Base-by-base conservation (phyloP, 768 basidiomycete species). In the Boletus barrowsii region DNA sequence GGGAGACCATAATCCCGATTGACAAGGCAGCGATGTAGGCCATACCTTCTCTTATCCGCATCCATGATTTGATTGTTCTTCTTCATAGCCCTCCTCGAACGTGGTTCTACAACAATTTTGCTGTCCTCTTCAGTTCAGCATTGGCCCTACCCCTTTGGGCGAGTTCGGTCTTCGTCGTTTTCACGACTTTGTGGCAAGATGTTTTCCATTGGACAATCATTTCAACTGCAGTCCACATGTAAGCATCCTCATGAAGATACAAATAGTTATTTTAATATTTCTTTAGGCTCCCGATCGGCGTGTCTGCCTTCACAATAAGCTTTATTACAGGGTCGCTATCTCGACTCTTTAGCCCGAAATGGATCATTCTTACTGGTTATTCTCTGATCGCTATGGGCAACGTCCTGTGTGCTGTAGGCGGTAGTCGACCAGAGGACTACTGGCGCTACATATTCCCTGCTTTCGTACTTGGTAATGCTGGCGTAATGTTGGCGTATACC, bases 101-200 rank as follows among this genome's bases (percentile, higher is more conserved):
- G 3, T 22, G 22, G 22, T 22, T 59, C 37, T 76, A 74, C 51
- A 60, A 58, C 17, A 80, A 78, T 51, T 73, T 79, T 49, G 63
- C 62, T 18, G 65, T 78, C 39, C 64, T 80, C 13, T 68, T 74
- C 51, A 62, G 61, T 17, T 48, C 67, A 2, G 70, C 76, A 1
- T 56, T 79, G 15, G 45, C 74, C 6, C 74, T 76, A 3, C 74
- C 68, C 57, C 62, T 74, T 60, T 78, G 76, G 75, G 79, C 76
- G 76, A 62, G 24, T 35, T 62, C 63, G 13, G 49, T 74, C 10
- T 72, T 70, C 45, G 41, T 68, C 1, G 56, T 71, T 17, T 75
- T 73, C 56, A 68, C 72, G 11, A 70, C 67, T 49, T 50, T 71
- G 10, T 79, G 76, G 73, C 74, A 79, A 56, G 62, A 67, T 17